phyloP scores from a whole-genome alignment of 1,284 basidiomycete genomes.

The Ustilago nuda region DNA sequence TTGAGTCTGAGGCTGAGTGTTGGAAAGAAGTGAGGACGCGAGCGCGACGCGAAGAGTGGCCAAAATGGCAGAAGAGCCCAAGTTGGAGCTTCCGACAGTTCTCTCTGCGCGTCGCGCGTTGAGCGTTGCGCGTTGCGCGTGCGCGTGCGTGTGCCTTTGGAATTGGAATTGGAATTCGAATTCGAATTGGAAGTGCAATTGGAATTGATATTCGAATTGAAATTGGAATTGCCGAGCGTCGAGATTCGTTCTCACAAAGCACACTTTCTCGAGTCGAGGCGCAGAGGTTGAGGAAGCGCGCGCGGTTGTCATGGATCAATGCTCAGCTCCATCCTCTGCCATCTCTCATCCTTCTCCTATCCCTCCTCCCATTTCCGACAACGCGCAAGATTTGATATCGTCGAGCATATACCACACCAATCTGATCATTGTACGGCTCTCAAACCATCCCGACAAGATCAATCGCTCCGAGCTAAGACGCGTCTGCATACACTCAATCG shows the following conservation, averaged over 20 bases:
- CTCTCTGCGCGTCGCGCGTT: no score
- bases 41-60: conserved; percentile 42
- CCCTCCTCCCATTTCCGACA: background rate
- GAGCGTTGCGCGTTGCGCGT: background rate
- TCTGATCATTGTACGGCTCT: no score
- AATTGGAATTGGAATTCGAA: no score
- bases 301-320: conserved; percentile 1
- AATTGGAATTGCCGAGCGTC: background rate
- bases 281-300: background rate
- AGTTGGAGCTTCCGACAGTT: no score
- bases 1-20: conserved; percentile 14
- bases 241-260: background rate
- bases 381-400: background rate
- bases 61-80: conserved; percentile 1
- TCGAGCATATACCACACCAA: background rate
- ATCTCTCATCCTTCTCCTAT: background rate
- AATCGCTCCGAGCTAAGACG: background rate
- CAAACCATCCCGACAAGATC: no score
- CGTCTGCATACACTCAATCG: background rate
- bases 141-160: no score
- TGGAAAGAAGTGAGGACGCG: conserved; percentile 16
- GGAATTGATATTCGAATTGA: background rate
- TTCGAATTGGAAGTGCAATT: no score
- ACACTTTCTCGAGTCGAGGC: background rate
- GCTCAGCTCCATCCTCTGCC: conserved; percentile 6